These are phyloP conservation scores for Gyromitra esculenta DNA, from an alignment of 2,329 filamentous ascomycete species.

Conservation along the genomic window DNA sequence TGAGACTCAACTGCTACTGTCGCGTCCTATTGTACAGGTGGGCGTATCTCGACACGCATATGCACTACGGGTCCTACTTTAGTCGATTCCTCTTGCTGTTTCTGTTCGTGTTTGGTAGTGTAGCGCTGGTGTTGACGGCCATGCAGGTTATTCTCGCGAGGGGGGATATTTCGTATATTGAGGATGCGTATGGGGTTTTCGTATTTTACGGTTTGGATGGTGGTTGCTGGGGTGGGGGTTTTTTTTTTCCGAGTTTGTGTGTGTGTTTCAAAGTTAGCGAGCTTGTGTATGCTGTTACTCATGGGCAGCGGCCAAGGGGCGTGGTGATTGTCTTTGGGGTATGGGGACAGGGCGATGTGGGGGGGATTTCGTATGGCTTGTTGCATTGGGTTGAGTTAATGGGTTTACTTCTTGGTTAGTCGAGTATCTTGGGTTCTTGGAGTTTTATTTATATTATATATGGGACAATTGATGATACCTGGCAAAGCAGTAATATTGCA, in stretches of 20 bases:
- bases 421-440: too few relatives aligned
- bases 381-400: too few relatives aligned
- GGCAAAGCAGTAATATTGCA: too few relatives aligned
- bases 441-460: too few relatives aligned
- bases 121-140: slow-evolving; percentile 31
- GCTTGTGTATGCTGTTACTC: neutral
- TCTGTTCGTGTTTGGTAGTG: slow-evolving; percentile 41
- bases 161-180: neutral
- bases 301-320: neutral
- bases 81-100: slow-evolving; percentile 25
- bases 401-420: too few relatives aligned
- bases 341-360: too few relatives aligned
- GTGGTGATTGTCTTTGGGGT: neutral
- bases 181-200: neutral
- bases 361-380: too few relatives aligned
- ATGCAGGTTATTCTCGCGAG: slow-evolving; percentile 39
- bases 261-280: slow-evolving; percentile 1
- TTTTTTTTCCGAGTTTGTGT: slow-evolving; percentile 19
- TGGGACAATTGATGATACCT: too few relatives aligned
- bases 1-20: slow-evolving; percentile 41
- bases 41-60: slow-evolving; percentile 31
- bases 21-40: slow-evolving; percentile 12
- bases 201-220: slow-evolving; percentile 13
- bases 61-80: slow-evolving; percentile 29
- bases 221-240: slow-evolving; percentile 9